phyloP scores from a whole-genome alignment of 208 protist species.

The Leishmania lainsoni region DNA sequence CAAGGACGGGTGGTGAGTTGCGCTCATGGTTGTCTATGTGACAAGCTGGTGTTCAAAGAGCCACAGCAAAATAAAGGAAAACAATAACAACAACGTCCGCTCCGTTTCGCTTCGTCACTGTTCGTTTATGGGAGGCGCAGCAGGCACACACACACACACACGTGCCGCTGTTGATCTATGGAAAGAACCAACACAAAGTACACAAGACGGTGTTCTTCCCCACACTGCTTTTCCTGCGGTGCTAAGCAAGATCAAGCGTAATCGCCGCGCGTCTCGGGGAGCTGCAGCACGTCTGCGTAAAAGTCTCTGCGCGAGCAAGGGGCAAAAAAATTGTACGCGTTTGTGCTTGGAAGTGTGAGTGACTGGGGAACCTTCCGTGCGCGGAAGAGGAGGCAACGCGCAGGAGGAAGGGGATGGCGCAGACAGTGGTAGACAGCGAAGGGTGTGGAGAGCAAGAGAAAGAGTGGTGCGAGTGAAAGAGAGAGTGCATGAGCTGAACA shows the following conservation, averaged over 20 bases:
- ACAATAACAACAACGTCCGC: not conserved
- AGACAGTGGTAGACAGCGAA: not conserved
- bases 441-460: not conserved
- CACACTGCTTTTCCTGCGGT: not conserved
- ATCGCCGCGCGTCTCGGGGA: not conserved
- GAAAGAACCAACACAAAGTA: not conserved
- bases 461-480: not conserved
- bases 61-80: not conserved
- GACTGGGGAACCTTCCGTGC: not conserved
- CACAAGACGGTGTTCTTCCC: not conserved
- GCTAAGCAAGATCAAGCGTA: not conserved
- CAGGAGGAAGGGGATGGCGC: not conserved
- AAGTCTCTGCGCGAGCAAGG: not conserved
- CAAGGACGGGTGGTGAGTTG: not conserved
- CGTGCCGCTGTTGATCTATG: not conserved
- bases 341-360: not conserved
- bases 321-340: not conserved
- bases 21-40: conserved; percentile 12
- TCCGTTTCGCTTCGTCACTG: too few species aligned
- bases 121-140: not conserved
- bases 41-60: not conserved
- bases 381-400: not conserved
- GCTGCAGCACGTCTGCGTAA: not conserved
- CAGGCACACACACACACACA: not conserved
- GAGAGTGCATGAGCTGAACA: not conserved